These are phyloP conservation scores for Russula lepida DNA, from an alignment of 768 basidiomycete genomes.

Conservation along the genomic window DNA sequence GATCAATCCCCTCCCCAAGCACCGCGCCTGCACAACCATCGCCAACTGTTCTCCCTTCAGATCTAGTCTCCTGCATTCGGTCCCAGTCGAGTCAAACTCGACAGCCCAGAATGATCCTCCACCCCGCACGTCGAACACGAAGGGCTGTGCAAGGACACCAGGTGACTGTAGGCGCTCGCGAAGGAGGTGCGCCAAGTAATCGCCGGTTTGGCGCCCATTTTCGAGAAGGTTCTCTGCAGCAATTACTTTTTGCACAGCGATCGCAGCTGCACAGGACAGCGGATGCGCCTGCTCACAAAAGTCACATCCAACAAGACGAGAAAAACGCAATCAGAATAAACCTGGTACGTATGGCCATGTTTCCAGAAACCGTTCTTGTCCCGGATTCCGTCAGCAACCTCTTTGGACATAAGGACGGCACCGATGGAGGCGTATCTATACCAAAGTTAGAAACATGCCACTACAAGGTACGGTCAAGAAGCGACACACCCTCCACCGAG, in stretches of 20 bases:
- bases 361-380: constrained; percentile 66
- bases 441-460: constrained; percentile 1
- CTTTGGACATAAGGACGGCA: constrained; percentile 67
- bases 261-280: constrained; percentile 64
- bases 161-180: constrained; percentile 45
- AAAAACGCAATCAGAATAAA: constrained; percentile 22
- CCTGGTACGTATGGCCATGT: constrained; percentile 84
- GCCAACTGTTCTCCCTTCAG: constrained; percentile 52
- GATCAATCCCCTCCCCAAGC: constrained; percentile 57
- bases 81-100: constrained; percentile 63
- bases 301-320: not conserved
- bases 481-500: constrained; percentile 71
- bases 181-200: constrained; percentile 48
- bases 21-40: constrained; percentile 60
- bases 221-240: constrained; percentile 59
- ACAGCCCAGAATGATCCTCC: constrained; percentile 78
- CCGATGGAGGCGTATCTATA: constrained; percentile 73
- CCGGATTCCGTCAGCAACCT: constrained; percentile 60
- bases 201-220: constrained; percentile 52
- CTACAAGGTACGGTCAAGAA: not conserved
- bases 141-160: constrained; percentile 52
- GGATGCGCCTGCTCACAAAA: constrained; percentile 49
- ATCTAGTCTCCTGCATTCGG: constrained; percentile 36
- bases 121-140: constrained; percentile 74
- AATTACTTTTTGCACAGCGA: constrained; percentile 76